Base-by-base conservation (phyloP, 495 filamentous ascomycete species). In the Penicillium mononematosum region DNA sequence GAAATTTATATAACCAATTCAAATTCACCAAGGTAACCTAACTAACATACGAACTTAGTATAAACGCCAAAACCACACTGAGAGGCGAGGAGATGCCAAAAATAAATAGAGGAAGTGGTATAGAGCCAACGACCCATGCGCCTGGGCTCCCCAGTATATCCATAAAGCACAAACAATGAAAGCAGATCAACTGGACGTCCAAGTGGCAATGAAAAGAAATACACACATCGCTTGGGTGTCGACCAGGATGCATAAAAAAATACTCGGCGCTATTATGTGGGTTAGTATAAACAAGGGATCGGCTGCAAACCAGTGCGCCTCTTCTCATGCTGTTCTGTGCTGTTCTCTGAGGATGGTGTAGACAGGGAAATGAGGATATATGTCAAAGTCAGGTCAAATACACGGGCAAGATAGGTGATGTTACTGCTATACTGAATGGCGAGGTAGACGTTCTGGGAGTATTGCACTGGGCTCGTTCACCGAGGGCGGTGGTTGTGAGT, bases 51-150 rank as follows among this genome's bases (percentile, higher is more conserved):
- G 4, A 38, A 38, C 29, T 12, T 50, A 24, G 5, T 4, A 8
- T 38, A n/a, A 39, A 39, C 6, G 8, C 3, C 48, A 50, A 39
- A 38, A 8, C 32, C 9, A 50, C 19, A 25, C 10, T 3, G 16
- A 19, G 10, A 45, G 22, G 17, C 19, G 32, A 9, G 16, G n/a
- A 17, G 36, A 39, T 39, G n/a, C 36, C 6, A 39, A 39, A 17
- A 38, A n/a, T 16, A 8, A 17, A 14, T 9, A 29, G 5, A 14
- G 43, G 22, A 39, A 44, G 44, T 49, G 55, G 55, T 58, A 64
- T 66, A 64, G 61, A 61, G n/a, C 17, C 38, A 27, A 49, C 11
- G 34, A 50, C 49, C 42, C 42, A 52, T 49, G 61, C 53, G 56
- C 58, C 58, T 48, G 45, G 24, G 52, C 29, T 41, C 39, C 32